A percentile compares a stretch with the other conserved stretches of the same genome.
Conservation (phyloP, 1,139 yeast species). For the Neolecta irregularis region DNA sequence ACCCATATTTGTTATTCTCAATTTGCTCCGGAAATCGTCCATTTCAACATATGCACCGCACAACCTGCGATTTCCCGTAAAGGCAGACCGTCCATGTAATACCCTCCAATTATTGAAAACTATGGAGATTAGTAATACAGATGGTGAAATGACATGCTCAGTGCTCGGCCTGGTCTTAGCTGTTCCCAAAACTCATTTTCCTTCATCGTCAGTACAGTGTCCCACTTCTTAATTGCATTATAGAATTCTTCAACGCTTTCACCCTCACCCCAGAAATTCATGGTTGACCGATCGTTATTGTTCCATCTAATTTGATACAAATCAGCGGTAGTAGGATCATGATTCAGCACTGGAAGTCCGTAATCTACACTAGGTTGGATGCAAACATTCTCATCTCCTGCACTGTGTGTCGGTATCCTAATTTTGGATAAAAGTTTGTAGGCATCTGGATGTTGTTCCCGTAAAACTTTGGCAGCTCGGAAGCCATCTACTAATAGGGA, state of each 20-base stretch:
- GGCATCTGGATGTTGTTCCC: constrained; percentile 37
- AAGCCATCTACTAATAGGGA: constrained; percentile 60
- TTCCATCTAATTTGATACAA: constrained; percentile 62
- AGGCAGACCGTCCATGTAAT: constrained; percentile 55
- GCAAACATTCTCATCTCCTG: constrained; percentile 56
- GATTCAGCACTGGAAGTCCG: constrained; percentile 40
- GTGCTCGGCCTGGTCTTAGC: constrained; percentile 45
- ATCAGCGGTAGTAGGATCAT: constrained; percentile 35
- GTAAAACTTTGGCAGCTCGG: constrained; percentile 41
- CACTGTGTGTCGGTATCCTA: constrained; percentile 59
- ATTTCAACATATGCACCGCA: constrained; percentile 64
- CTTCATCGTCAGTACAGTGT: constrained; percentile 34
- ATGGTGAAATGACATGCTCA: no score
- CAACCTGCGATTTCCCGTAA: constrained; percentile 54
- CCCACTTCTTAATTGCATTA: constrained; percentile 46
- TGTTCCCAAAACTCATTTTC: constrained; percentile 43
- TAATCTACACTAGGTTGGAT: constrained; percentile 43
- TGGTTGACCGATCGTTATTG: constrained; percentile 55
- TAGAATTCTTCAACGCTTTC: constrained; percentile 38
- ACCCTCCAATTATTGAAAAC: constrained; percentile 70
- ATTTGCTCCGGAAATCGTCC: constrained; percentile 50
- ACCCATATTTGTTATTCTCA: constrained; percentile 40
- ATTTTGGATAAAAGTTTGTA: constrained; percentile 38
- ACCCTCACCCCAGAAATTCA: constrained; percentile 43
- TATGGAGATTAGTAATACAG: no score